phyloP scores from a whole-genome alignment of 1,139 yeast genomes.

The Hyphopichia buzzinii region DNA sequence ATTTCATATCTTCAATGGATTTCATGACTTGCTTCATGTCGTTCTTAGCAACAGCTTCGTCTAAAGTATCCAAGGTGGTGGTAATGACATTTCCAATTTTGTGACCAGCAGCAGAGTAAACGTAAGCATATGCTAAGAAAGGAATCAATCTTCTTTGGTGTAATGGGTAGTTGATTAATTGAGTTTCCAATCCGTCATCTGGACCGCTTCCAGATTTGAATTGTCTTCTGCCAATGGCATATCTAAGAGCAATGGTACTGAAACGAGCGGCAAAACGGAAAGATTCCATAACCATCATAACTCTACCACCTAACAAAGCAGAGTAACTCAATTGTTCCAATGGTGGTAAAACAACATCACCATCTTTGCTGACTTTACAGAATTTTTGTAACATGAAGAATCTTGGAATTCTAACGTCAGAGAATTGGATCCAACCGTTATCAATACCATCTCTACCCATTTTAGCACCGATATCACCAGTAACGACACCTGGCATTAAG shows the following conservation, averaged over 20 bases:
- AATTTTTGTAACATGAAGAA: conserved; percentile 49
- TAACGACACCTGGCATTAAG: conserved; percentile 41
- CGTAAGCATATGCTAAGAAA: conserved; percentile 43
- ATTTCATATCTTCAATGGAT: conserved; percentile 41
- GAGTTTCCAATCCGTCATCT: conserved; percentile 33
- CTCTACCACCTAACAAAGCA: conserved; percentile 47
- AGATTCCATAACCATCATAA: conserved; percentile 44
- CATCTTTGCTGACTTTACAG: conserved; percentile 41
- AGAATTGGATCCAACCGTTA: conserved; percentile 51
- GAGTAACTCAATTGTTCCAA: conserved; percentile 48
- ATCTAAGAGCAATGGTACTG: conserved; percentile 43
- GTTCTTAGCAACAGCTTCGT: conserved; percentile 33
- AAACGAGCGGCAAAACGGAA: conserved; percentile 43
- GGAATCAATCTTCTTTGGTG: conserved; percentile 48
- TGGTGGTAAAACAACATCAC: conserved; percentile 44
- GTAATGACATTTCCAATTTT: conserved; percentile 34
- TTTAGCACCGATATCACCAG: conserved; percentile 50
- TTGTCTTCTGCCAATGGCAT: conserved; percentile 47
- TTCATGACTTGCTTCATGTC: conserved; percentile 36
- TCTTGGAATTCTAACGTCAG: conserved; percentile 44
- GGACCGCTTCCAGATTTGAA: conserved; percentile 31
- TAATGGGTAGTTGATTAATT: conserved; percentile 46
- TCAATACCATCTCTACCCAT: conserved; percentile 53
- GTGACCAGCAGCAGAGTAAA: conserved; percentile 39
- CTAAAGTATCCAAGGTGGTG: conserved; percentile 29